phyloP scores from a whole-genome alignment of 306 rosid species.

The Abrus pulchellus region DNA sequence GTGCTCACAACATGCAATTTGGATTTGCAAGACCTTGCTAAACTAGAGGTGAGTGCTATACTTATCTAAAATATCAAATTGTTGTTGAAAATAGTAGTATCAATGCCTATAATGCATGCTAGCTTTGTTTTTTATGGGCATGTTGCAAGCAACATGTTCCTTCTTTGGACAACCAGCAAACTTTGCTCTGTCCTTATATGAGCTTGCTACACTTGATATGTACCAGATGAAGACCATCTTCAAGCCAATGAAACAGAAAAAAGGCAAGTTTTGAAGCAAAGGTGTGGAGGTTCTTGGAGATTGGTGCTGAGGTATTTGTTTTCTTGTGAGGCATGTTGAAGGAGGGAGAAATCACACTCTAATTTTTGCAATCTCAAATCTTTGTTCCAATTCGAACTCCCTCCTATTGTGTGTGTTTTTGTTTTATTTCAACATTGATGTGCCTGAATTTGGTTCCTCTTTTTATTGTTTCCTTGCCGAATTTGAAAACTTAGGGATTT shows the following conservation, averaged over 20 bases:
- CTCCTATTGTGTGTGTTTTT: no score
- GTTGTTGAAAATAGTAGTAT: constrained; percentile 38
- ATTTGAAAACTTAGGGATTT: no score
- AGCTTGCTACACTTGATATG: constrained; percentile 95
- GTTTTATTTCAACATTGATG: no score
- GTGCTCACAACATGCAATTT: constrained; percentile 84
- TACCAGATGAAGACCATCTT: constrained; percentile 89
- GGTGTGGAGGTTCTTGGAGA: constrained; percentile 97
- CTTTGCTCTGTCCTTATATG: constrained; percentile 81
- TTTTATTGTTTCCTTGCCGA: no score
- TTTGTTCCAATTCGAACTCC: no score
- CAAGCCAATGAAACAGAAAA: constrained; percentile 83
- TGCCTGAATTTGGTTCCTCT: no score
- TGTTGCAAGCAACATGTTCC: constrained; percentile 95
- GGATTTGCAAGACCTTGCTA: constrained; percentile 96
- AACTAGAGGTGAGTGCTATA: constrained; percentile 82
- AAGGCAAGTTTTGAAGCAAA: constrained; percentile 71
- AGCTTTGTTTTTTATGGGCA: constrained; percentile 55
- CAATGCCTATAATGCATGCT: constrained; percentile 46
- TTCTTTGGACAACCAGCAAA: constrained; percentile 92
- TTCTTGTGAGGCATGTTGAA: constrained; percentile 88
- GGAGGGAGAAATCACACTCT: constrained; percentile 83
- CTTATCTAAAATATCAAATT: background rate
- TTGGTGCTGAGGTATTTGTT: constrained; percentile 87
- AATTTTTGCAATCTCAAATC: no score